Percentiles rank a stretch among this genome's conserved stretches.
These are phyloP conservation scores for Pseudoneurospora amorphoporcata DNA, from an alignment of 495 filamentous ascomycete genomes.

Conservation along the genomic window DNA sequence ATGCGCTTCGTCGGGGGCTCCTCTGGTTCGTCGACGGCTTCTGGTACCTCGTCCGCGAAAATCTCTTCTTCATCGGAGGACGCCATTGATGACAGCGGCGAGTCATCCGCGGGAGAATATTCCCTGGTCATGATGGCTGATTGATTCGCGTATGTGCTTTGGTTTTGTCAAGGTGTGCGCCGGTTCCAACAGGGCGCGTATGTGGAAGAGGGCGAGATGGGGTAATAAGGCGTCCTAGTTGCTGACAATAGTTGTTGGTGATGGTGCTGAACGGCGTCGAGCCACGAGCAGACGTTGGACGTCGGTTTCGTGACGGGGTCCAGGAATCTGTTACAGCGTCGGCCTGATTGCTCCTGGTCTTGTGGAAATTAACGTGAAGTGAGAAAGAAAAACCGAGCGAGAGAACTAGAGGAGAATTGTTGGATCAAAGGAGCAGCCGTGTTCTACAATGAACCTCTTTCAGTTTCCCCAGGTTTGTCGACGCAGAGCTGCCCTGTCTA, in stretches of 20 bases:
- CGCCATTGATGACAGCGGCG: conserved; percentile 32
- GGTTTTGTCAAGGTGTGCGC: background rate
- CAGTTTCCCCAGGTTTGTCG: background rate
- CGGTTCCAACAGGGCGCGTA: background rate
- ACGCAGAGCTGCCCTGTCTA: background rate
- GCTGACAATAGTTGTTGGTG: background rate
- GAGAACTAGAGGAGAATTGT: background rate
- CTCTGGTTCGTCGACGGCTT: conserved; percentile 19
- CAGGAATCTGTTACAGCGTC: background rate
- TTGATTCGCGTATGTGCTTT: background rate
- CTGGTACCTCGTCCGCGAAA: conserved; percentile 32
- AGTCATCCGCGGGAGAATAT: conserved; percentile 25
- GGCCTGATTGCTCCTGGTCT: background rate
- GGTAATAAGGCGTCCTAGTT: background rate
- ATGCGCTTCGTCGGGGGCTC: conserved; percentile 42
- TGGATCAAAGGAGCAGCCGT: background rate
- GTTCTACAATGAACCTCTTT: background rate
- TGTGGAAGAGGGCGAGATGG: background rate
- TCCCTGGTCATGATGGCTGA: conserved; percentile 16
- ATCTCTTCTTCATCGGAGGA: conserved; percentile 39
- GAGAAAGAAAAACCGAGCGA: background rate
- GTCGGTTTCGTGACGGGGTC: background rate
- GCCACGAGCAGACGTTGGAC: background rate
- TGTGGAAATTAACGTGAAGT: background rate
- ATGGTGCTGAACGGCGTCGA: background rate